Evolutionary conservation across 129 eudicot genomes (phyloP), one percentile per base, ranked within the genome.

Genomic region (Apium graveolens): DNA sequence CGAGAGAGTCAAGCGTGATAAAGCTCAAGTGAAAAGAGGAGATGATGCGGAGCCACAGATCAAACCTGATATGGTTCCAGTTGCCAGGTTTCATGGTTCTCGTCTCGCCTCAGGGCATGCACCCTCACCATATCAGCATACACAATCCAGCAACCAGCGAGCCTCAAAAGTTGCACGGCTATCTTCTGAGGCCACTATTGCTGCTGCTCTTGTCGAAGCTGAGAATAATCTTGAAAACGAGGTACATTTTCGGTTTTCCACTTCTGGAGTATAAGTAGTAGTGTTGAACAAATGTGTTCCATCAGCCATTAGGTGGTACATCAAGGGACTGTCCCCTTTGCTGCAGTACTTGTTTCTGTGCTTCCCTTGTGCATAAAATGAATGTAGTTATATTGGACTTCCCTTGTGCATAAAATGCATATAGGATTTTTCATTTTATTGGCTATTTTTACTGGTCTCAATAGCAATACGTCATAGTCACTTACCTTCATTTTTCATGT

Each of bases 141-240:
- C 79, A 63, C 88, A 80, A 75, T 49, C 83, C 80, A 42, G 9
- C 44, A 72, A 72, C 17, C 49, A 21, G 46, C 82, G 88, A 35
- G 84, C 96, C 77, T 73, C 80, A 39, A 95, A 95, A 82, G 85
- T 85, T 77, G 89, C 91, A 55, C 96, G 97, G 6, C 5, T 80
- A 44, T 86, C 86, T 49, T 78, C 89, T 75, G 90, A 92, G 39
- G 87, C 96, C 49, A 84, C 94, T 65, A 77, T 95, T 75, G 97
- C 97, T 77, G 97, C 98, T 74, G 98, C 98, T 80, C 92, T 95
- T 81, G 97, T 88, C 83, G 89, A 90, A 86, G 98, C 94, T 44
- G 97, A 95, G 87, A 86, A 85, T 77, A 81, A 72, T 85, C 96
- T 95, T 80, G 96, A 95, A 86, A 83, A 18, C 11, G 93, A 95